phyloP scores from a whole-genome alignment of 2,329 filamentous ascomycete species.

The Colletotrichum sp. region DNA sequence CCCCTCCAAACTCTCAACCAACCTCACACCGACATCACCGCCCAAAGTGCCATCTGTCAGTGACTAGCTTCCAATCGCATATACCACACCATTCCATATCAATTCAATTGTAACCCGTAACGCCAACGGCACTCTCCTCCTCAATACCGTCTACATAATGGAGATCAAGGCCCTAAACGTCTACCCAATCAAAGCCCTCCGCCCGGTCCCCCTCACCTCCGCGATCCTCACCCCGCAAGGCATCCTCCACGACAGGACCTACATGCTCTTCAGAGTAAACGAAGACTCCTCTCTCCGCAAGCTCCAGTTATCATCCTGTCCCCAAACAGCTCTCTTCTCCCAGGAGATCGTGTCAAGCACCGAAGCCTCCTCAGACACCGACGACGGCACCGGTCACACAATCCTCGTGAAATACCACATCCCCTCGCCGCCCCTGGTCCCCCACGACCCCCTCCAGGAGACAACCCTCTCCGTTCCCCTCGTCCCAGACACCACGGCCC shows the following conservation, averaged over 20 bases:
- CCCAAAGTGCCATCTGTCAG: not conserved
- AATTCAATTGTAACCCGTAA: not conserved
- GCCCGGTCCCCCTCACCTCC: slow-evolving; percentile 59
- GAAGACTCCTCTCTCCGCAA: slow-evolving; percentile 50
- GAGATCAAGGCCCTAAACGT: slow-evolving; percentile 56
- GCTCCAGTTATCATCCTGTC: slow-evolving; percentile 63
- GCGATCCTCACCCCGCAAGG: slow-evolving; percentile 66
- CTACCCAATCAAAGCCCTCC: slow-evolving; percentile 78
- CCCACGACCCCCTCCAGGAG: slow-evolving; percentile 37
- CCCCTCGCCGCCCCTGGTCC: slow-evolving; percentile 44
- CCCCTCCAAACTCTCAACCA: not conserved
- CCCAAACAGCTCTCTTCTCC: slow-evolving; percentile 68
- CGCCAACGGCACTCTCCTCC: not conserved
- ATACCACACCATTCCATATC: not conserved
- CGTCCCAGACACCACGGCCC: slow-evolving; percentile 48
- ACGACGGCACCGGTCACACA: slow-evolving; percentile 26
- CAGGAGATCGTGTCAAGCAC: slow-evolving; percentile 52
- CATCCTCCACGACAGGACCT: slow-evolving; percentile 69
- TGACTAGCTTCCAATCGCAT: not conserved
- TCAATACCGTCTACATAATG: not conserved
- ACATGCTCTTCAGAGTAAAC: slow-evolving; percentile 69
- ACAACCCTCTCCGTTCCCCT: slow-evolving; percentile 61
- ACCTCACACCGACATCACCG: not conserved
- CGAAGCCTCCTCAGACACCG: slow-evolving; percentile 47
- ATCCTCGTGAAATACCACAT: slow-evolving; percentile 50